These are phyloP conservation scores for Syzygium oleosum DNA, from an alignment of 345 rosid species.

Conservation along the genomic window DNA sequence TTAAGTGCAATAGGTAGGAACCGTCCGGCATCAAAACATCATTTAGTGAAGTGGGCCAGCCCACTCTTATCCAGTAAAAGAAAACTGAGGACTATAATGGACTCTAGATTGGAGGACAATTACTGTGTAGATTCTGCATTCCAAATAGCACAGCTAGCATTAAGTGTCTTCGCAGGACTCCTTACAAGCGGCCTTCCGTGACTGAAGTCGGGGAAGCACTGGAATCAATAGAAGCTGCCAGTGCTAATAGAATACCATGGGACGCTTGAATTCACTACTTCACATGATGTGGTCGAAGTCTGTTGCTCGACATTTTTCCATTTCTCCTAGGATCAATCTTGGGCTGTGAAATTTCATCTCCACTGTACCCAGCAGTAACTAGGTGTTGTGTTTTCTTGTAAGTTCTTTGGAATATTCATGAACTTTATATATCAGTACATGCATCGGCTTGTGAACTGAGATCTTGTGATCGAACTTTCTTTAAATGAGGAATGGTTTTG, in stretches of 20 bases:
- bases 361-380: too few relatives aligned
- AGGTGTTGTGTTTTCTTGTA: too few relatives aligned
- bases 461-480: background rate
- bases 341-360: too few relatives aligned
- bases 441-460: rapidly evolving
- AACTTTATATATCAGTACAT: background rate
- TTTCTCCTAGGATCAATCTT: too few relatives aligned
- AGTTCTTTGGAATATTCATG: background rate
- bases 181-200: background rate
- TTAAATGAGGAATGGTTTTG: background rate
- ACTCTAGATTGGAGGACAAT: background rate
- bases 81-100: background rate
- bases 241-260: too few relatives aligned
- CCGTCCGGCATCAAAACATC: background rate
- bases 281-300: too few relatives aligned
- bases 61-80: background rate
- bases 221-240: background rate
- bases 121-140: background rate
- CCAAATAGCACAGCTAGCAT: background rate
- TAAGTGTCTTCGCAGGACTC: background rate
- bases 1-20: background rate
- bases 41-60: background rate
- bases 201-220: background rate
- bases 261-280: too few relatives aligned
- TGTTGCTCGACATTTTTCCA: too few relatives aligned